Evolutionary conservation across 495 filamentous ascomycete species (phyloP), one percentile per base, ranked within the genome.

Genomic region (Aspergillus biplanus): DNA sequence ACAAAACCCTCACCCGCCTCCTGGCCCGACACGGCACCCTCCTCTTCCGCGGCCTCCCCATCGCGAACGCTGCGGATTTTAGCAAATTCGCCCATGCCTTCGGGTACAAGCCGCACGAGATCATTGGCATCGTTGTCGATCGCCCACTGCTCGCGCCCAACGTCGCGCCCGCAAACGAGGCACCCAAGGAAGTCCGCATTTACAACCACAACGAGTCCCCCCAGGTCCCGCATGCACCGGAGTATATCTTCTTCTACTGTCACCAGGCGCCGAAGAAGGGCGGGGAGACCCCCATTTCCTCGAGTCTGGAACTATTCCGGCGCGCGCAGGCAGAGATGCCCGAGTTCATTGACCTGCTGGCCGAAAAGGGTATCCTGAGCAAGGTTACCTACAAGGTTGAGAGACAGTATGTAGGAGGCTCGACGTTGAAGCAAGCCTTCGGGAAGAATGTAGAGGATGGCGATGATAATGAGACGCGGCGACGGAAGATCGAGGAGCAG

Each of bases 191-290:
- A 33, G 72, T 79, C 18, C 71, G 77, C 5, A 83, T 85, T 32
- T 83, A 84, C 64, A 82, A 75, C 61, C 82, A 86, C 68, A 85
- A 83, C 59, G 83, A 85, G 61, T 85, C 81, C 5, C 80, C 78
- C 0, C 75, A 84, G 61, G 80, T 83, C 1, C 82, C 81, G 11
- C 82, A 85, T 63, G 79, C 79, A 7, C 82, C 82, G 1, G 82
- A 80, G 57, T 83, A 84, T 67, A 75, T 86, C 21, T 77, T 85
- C 61, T 83, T 84, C 70, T 85, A 82, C 32, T 72, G 73, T 7
- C 66, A 79, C 9, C 67, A 60, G 3, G 74, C 66, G 1, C 76
- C 78, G 0, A 58, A 56, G 8, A 70, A 64, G 47, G 82, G 83
- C 16, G 83, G 83, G 6, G 81, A 86, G 57, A 82, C 80, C 3